These are phyloP conservation scores for Trichoderma gamsii DNA, from an alignment of 495 filamentous ascomycete genomes.

Conservation along the genomic window DNA sequence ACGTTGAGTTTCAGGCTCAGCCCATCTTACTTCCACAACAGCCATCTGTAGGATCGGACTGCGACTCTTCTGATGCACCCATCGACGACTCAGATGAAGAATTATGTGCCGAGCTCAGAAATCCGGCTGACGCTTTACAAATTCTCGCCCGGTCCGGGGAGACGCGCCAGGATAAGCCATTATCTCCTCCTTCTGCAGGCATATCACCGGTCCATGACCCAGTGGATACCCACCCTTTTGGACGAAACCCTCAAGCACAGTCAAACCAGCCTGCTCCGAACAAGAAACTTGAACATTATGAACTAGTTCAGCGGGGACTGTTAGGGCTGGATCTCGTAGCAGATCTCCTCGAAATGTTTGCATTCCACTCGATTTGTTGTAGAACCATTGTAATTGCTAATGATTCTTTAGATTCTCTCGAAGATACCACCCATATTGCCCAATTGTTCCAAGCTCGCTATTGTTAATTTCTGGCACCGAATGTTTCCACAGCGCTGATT, in stretches of 20 bases:
- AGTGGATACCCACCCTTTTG: too few relatives aligned
- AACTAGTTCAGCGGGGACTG: not conserved
- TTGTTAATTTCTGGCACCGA: not conserved
- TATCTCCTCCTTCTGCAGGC: not conserved
- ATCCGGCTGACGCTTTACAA: slow-evolving; percentile 13
- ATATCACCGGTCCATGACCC: too few relatives aligned
- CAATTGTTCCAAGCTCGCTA: slow-evolving; percentile 7
- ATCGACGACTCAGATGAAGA: too few relatives aligned
- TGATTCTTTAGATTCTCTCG: not conserved
- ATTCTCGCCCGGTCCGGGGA: slow-evolving; percentile 6
- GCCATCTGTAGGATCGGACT: too few relatives aligned
- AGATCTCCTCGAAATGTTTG: too few relatives aligned
- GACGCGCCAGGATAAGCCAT: not conserved
- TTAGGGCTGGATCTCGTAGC: too few relatives aligned
- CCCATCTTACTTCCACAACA: too few relatives aligned
- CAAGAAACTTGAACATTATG: not conserved
- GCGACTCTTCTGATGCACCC: too few relatives aligned
- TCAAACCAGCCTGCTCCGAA: not conserved
- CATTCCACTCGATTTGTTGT: not conserved
- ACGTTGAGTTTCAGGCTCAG: too few relatives aligned
- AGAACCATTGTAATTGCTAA: not conserved
- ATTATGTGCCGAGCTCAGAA: not conserved
- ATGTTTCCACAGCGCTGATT: not conserved
- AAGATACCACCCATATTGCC: slow-evolving; percentile 14
- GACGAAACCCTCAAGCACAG: not conserved